Evolutionary conservation across 768 basidiomycete genomes (phyloP).

Genomic region (Daedaleopsis sinensis): DNA sequence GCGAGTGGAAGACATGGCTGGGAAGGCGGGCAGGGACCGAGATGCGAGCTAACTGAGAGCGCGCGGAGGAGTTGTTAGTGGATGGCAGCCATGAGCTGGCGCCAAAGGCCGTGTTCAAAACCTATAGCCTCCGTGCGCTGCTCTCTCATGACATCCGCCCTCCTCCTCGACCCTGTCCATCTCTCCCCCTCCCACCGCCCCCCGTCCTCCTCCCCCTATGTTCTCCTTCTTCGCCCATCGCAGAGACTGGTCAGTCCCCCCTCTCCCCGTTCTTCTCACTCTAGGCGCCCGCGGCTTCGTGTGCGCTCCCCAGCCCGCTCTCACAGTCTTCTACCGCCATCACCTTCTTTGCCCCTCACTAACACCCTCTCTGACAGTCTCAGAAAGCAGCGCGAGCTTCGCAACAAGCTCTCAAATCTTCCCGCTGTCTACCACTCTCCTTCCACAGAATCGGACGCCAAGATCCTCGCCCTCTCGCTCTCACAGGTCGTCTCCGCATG

Average conservation of each 20-base stretch:
- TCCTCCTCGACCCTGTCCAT: too few species aligned
- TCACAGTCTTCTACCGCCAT: conserved; percentile 3
- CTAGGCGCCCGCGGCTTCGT: background rate
- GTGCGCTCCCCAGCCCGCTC: background rate
- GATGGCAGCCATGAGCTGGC: conserved; percentile 1
- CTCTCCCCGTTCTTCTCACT: background rate
- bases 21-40: background rate
- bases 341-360: conserved; percentile 1
- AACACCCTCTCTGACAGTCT: conserved; percentile 25
- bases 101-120: conserved; percentile 9
- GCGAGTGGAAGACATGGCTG: background rate
- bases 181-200: background rate
- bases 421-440: conserved; percentile 32
- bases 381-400: conserved; percentile 38
- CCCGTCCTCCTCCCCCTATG: conserved; percentile 5
- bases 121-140: conserved; percentile 19
- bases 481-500: conserved; percentile 40
- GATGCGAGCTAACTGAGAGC: background rate
- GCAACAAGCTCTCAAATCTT: conserved; percentile 31
- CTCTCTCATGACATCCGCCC: conserved; percentile 12
- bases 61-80: background rate
- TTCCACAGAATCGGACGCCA: conserved; percentile 38
- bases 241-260: conserved; percentile 19
- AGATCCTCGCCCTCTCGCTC: conserved; percentile 40
- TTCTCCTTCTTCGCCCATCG: conserved; percentile 16